Conservation (phyloP, 1,284 basidiomycete species). For the Lignosus rhinocerotis region DNA sequence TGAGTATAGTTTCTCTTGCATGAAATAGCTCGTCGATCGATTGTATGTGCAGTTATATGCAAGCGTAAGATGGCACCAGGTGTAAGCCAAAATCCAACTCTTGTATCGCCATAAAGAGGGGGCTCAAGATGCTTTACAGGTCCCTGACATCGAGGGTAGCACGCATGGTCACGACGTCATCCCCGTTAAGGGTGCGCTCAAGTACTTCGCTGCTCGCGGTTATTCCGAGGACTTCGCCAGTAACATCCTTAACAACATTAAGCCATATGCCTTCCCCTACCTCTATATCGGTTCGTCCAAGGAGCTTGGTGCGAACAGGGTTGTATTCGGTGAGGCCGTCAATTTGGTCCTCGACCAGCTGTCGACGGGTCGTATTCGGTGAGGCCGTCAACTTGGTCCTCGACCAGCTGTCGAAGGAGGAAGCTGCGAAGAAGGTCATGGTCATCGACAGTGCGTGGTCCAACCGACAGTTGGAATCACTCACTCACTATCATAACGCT, state of each 20-base stretch:
- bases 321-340: conserved; percentile 82
- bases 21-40: background rate
- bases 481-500: background rate
- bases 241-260: conserved; percentile 65
- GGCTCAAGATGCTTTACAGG: background rate
- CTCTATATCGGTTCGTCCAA: conserved; percentile 68
- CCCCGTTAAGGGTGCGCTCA: conserved; percentile 72
- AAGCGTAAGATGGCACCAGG: conserved; percentile 84
- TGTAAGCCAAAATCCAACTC: conserved; percentile 17
- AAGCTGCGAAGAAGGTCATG: conserved; percentile 78
- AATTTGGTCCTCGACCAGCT: conserved; percentile 69
- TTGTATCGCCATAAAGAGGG: background rate
- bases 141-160: conserved; percentile 76
- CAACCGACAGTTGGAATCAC: background rate
- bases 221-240: conserved; percentile 52
- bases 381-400: conserved; percentile 80
- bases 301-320: conserved; percentile 77
- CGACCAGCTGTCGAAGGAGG: conserved; percentile 72
- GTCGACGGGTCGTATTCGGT: conserved; percentile 81
- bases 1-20: conserved; percentile 30
- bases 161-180: conserved; percentile 83
- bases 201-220: conserved; percentile 69
- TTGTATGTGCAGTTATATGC: conserved; percentile 50
- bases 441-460: conserved; percentile 76
- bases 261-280: conserved; percentile 57